Evolutionary conservation across 768 basidiomycete species (phyloP), one percentile per base, ranked within the genome.

Genomic region (Mycena belliarum): DNA sequence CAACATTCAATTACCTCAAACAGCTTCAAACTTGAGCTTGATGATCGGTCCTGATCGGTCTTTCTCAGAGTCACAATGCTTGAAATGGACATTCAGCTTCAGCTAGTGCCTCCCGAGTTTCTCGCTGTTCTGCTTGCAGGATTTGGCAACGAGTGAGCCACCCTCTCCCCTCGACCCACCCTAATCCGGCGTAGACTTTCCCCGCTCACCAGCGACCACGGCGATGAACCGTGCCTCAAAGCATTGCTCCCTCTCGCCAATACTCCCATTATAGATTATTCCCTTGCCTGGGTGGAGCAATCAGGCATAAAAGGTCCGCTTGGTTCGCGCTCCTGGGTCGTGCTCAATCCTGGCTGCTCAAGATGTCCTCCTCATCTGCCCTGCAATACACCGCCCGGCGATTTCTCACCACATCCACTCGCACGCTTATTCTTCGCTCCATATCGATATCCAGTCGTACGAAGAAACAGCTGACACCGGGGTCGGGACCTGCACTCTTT

Each of bases 281-380:
- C 84, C 9, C 78, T 98, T 25, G 77, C 83, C 9, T 98, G 95
- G 95, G 72, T 98, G 26, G 91, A 96, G 64, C 82, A 89, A 40
- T 87, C 93, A 12, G 92, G 93, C 21, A 85, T 97, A 33, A 84
- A 82, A 77, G 93, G 95, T 89, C 52, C 42, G 77, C 66, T 15
- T 23, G 20, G n/a, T 28, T 55, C 51, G 37, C 38, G 57, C 44
- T 53, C 11, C 47, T 47, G 16, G 37, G 47, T 29, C 40, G 29
- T 18, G 43, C 57, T 49, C 60, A 45, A 55, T 40, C 42, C 32
- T 45, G 46, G 54, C 37, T 49, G 43, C 56, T 29, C 38, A 45
- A 96, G 95, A 96, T 69, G 87, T 95, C 25, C 80, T 96, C 16
- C 77, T 97, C 40, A 86, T 97, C 60, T 94, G 92, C 65, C 93